Conservation (phyloP, 495 filamentous ascomycete species). For the Tuber melanosporum region DNA sequence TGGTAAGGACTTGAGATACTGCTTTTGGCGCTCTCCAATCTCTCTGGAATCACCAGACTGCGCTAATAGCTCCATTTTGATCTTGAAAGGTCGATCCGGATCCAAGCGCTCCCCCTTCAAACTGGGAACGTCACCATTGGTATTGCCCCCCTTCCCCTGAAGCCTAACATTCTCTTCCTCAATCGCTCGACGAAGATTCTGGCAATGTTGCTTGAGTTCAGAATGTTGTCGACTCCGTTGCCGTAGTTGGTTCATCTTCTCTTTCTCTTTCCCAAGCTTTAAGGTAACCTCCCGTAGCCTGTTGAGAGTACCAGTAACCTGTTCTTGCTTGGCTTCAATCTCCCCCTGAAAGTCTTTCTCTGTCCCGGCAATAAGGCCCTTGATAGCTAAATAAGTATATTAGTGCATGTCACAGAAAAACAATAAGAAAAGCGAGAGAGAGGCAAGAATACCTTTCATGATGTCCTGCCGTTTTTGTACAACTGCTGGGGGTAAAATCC, state of each 20-base stretch:
- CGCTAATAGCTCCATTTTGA: constrained; percentile 26
- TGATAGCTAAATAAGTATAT: constrained; percentile 52
- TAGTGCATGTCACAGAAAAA: not conserved
- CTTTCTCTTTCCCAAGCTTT: constrained; percentile 66
- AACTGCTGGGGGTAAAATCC: constrained; percentile 33
- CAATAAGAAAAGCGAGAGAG: not conserved
- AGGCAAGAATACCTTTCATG: constrained; percentile 51
- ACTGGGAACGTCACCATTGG: constrained; percentile 28
- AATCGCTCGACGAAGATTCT: constrained; percentile 48
- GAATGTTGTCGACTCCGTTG: constrained; percentile 37
- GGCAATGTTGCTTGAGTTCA: constrained; percentile 39
- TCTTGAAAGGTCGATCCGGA: constrained; percentile 28
- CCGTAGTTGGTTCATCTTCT: constrained; percentile 58
- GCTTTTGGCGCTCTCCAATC: constrained; percentile 28
- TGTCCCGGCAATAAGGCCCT: constrained; percentile 65
- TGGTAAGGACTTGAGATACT: constrained; percentile 32
- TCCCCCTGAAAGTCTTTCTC: constrained; percentile 68
- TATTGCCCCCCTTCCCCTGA: constrained; percentile 15
- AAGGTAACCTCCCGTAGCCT: constrained; percentile 73
- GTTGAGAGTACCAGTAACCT: constrained; percentile 67
- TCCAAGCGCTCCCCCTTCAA: constrained; percentile 25
- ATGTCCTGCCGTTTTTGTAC: constrained; percentile 52
- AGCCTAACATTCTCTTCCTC: constrained; percentile 48
- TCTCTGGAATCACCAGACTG: constrained; percentile 21
- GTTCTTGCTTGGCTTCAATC: constrained; percentile 70